Base-by-base conservation (phyloP, 352 stramenopile genomes). In the Globisporangium emineosum region DNA sequence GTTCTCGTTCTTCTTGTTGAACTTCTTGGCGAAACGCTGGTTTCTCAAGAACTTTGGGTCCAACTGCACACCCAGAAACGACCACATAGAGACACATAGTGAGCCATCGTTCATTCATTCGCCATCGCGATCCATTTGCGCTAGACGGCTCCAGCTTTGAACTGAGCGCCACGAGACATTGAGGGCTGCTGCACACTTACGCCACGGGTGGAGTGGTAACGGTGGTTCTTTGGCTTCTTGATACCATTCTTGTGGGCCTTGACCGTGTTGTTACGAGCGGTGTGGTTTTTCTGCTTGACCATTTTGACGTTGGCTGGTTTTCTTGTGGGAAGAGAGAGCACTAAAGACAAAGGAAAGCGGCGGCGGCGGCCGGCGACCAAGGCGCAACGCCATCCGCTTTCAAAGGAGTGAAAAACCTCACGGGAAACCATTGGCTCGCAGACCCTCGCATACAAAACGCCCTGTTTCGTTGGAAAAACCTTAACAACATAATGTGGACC, bases 1-100 rank as follows among this genome's bases (percentile, higher is more conserved):
- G 64, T 87, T 86, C 65, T 72, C 72, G 72, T 93, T 76, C 79
- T 93, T 94, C 76, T 94, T 94, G 86, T 98, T 98, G 80, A 94
- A 98, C 86, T 98, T 98, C 89, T 98, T 98, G 71, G 93, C 94
- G 87, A 96, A 98, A 79, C 97, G 96, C 75, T 98, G 96, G 84
- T 99, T 99, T 67, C 95, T 85, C 69, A 99, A 78, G 81, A 99
- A 99, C 80, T 99, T 99, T 59, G 96, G 96, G 86, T 99, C 96
- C 72, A 98, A 94, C 79, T 95, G 63, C 65, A 68, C 8, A 17
- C 12, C 47, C 21, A 13, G 5, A 13, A 0, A 51, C 32, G 21
- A n/a, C 53, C 37, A 60, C 12, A 55, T 33, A 23, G 19, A 29
- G 21, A 33, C 27, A 30, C 59, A 57, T 12, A 10, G 12, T 57